A percentile compares a stretch with the other conserved stretches of the same genome.
These are phyloP conservation scores for Fusarium drepaniforme DNA, from an alignment of 2,329 filamentous ascomycete genomes.

Conservation along the genomic window DNA sequence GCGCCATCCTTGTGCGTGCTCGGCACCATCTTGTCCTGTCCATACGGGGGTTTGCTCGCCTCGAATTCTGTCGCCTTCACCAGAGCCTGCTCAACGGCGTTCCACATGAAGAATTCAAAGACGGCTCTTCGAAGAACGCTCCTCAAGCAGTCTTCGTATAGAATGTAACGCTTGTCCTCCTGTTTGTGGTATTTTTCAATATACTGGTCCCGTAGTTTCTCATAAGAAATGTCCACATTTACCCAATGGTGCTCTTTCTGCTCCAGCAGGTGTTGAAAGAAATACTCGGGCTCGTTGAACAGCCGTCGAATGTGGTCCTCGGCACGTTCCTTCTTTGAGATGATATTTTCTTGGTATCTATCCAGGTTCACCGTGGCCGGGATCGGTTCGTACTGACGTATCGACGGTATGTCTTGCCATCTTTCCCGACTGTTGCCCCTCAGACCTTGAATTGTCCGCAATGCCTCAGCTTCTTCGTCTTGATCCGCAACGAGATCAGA, in stretches of 20 bases:
- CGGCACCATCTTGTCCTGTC: not conserved
- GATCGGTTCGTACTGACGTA: slow-evolving; percentile 30
- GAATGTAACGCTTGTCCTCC: not conserved
- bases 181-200: slow-evolving; percentile 15
- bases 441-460: not conserved
- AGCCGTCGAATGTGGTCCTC: slow-evolving; percentile 28
- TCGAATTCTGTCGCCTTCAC: not conserved
- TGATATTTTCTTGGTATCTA: slow-evolving; percentile 11
- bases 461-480: not conserved
- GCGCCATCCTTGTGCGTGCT: not conserved
- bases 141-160: slow-evolving; percentile 35
- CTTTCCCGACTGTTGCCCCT: not conserved
- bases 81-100: slow-evolving; percentile 2
- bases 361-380: not conserved
- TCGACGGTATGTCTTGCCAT: slow-evolving; percentile 24
- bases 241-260: slow-evolving; percentile 40
- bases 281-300: slow-evolving; percentile 38
- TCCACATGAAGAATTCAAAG: slow-evolving; percentile 39
- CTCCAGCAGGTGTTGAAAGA: slow-evolving; percentile 24
- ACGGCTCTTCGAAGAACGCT: slow-evolving; percentile 30
- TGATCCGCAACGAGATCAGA: not conserved
- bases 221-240: slow-evolving; percentile 26
- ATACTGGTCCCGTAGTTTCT: not conserved
- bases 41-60: not conserved
- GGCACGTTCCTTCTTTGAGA: slow-evolving; percentile 15